Conservation (phyloP, 2,329 filamentous ascomycete genomes). For the Fusarium irregulare region DNA sequence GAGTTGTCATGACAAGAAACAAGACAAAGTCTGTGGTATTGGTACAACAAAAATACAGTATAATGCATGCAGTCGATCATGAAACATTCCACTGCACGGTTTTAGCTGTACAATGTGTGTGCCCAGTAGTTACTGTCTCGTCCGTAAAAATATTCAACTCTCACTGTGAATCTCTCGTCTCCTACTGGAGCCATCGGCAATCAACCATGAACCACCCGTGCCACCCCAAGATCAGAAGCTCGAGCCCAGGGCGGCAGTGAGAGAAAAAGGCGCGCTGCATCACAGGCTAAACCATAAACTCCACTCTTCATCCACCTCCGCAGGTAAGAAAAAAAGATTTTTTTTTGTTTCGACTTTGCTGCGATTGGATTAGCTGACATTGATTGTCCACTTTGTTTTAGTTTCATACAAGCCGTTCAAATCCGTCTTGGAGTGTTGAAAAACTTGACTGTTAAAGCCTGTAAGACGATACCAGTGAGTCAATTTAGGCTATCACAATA, state of each 20-base stretch:
- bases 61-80: neutral
- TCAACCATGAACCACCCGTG: slow-evolving; percentile 3
- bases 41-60: neutral
- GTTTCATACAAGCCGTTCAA: slow-evolving; percentile 23
- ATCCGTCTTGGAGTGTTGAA: slow-evolving; percentile 21
- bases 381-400: slow-evolving; percentile 19
- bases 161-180: slow-evolving; percentile 1
- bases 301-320: slow-evolving; percentile 38
- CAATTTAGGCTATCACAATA: neutral
- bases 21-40: slow-evolving; percentile 18
- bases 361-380: slow-evolving; percentile 21
- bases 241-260: slow-evolving; percentile 26
- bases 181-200: neutral
- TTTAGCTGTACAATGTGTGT: slow-evolving; percentile 8
- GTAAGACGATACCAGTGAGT: neutral
- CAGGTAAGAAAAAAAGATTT: slow-evolving; percentile 22
- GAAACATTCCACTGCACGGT: slow-evolving; percentile 11
- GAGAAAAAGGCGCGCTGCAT: slow-evolving; percentile 25
- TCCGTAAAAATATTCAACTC: neutral
- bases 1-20: slow-evolving; percentile 37
- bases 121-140: neutral
- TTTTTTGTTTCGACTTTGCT: slow-evolving; percentile 31
- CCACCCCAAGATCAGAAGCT: slow-evolving; percentile 20
- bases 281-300: slow-evolving; percentile 23
- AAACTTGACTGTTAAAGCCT: neutral